Evolutionary conservation across 164 flowering plant genomes (phyloP).

Genomic region (Annona cherimola): DNA sequence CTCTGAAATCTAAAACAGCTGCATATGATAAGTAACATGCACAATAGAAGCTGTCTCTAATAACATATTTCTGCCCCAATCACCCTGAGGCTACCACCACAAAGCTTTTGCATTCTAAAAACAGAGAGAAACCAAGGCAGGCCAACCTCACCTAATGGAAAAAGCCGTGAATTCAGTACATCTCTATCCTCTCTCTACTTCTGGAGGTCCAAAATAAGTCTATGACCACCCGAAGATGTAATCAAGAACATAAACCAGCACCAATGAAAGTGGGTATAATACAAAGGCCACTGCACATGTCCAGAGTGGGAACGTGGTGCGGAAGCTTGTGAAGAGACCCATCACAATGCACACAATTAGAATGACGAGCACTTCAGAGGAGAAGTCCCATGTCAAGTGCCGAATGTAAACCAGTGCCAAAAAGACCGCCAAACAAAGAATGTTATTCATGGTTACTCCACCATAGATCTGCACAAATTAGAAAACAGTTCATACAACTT

Average conservation of each 20-base stretch:
- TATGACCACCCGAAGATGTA: conserved; percentile 62
- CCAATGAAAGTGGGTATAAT: conserved; percentile 66
- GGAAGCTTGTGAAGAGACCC: conserved; percentile 68
- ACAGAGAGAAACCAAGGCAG: neutral
- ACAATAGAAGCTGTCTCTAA: no score
- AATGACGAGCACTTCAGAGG: conserved; percentile 68
- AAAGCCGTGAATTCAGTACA: neutral
- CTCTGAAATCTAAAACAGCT: no score
- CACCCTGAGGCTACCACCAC: no score
- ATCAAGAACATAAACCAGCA: conserved; percentile 68
- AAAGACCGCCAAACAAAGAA: conserved; percentile 67
- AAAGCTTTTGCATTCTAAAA: neutral
- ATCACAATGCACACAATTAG: conserved; percentile 51
- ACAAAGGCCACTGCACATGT: conserved; percentile 48
- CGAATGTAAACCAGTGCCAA: conserved; percentile 59
- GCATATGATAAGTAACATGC: no score
- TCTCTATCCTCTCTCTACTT: neutral
- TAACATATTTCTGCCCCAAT: no score
- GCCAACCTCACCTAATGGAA: neutral
- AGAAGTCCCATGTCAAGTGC: conserved; percentile 72
- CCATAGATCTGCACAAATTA: conserved; percentile 62
- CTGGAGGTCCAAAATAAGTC: neutral
- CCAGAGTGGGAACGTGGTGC: conserved; percentile 76
- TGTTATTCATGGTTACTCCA: conserved; percentile 65
- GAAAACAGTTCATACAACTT: neutral